phyloP scores from a whole-genome alignment of 2,329 filamentous ascomycete genomes.

The Macrophomina pseudophaseolina region DNA sequence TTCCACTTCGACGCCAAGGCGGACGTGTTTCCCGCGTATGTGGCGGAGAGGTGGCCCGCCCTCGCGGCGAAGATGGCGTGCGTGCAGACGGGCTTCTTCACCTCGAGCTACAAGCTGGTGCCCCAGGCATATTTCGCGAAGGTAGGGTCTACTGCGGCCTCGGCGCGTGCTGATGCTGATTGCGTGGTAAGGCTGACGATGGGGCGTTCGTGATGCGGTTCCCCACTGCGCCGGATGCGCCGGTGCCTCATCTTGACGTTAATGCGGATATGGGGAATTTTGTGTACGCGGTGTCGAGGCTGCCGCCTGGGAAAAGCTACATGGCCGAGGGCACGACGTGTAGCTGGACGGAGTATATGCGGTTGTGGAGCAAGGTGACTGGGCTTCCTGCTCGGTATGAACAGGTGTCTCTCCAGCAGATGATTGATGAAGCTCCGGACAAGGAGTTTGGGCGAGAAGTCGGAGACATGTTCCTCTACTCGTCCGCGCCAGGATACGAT shows the following conservation, averaged over 20 bases:
- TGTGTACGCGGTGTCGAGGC: not conserved
- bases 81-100: slow-evolving; percentile 31
- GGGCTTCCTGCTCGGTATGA: slow-evolving; percentile 5
- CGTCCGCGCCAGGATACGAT: slow-evolving; percentile 56
- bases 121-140: slow-evolving; percentile 13
- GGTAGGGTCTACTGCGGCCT: not conserved
- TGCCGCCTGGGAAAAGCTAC: slow-evolving; percentile 4
- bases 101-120: slow-evolving; percentile 25
- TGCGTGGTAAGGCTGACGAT: not conserved
- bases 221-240: not conserved
- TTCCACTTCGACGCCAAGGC: slow-evolving; percentile 32
- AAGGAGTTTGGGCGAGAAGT: slow-evolving; percentile 52
- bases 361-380: slow-evolving; percentile 4
- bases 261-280: slow-evolving; percentile 15
- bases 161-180: not conserved
- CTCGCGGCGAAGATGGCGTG: slow-evolving; percentile 32
- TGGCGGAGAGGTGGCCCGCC: slow-evolving; percentile 27
- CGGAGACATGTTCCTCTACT: slow-evolving; percentile 55
- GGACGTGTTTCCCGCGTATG: slow-evolving; percentile 29
- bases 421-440: slow-evolving; percentile 48
- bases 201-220: slow-evolving; percentile 12
- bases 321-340: slow-evolving; percentile 10
- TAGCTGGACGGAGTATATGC: slow-evolving; percentile 22
- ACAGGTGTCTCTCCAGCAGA: slow-evolving; percentile 46
- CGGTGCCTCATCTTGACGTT: slow-evolving; percentile 16